Conservation (phyloP, 495 filamentous ascomycete genomes). For the Penicillium bovifimosum region DNA sequence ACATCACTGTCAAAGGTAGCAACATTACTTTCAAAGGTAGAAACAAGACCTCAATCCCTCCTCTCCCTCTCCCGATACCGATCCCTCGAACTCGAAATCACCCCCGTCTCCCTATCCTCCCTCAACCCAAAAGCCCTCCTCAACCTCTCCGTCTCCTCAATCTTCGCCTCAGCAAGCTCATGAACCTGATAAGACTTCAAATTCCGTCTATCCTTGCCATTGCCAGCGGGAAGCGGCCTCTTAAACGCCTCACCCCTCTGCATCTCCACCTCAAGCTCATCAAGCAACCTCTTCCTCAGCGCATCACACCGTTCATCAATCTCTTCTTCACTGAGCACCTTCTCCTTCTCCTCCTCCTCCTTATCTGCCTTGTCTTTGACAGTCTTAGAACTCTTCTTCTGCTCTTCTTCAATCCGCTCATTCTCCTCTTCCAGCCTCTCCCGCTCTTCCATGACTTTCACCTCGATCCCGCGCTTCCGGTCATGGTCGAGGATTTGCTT, state of each 20-base stretch:
- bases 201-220: slow-evolving; percentile 38
- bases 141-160: slow-evolving; percentile 87
- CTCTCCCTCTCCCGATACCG: slow-evolving; percentile 18
- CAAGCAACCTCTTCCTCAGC: slow-evolving; percentile 22
- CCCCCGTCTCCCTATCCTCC: slow-evolving; percentile 83
- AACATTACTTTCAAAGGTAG: neutral
- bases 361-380: neutral
- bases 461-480: slow-evolving; percentile 78
- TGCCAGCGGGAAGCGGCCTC: slow-evolving; percentile 1
- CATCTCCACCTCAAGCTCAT: slow-evolving; percentile 31
- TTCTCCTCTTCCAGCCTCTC: slow-evolving; percentile 88
- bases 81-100: slow-evolving; percentile 51
- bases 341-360: slow-evolving; percentile 71
- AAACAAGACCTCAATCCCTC: slow-evolving; percentile 16
- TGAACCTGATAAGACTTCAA: slow-evolving; percentile 93
- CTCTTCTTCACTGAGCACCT: slow-evolving; percentile 59
- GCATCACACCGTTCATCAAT: slow-evolving; percentile 38
- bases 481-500: slow-evolving; percentile 91
- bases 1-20: neutral
- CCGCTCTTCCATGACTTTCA: slow-evolving; percentile 84
- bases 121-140: slow-evolving; percentile 83
- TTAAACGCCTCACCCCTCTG: slow-evolving; percentile 1
- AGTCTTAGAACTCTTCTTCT: slow-evolving; percentile 6
- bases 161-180: slow-evolving; percentile 93
- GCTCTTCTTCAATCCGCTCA: slow-evolving; percentile 33